Base-by-base conservation (phyloP, 1,284 basidiomycete genomes). In the Rhodotorula glutinis region DNA sequence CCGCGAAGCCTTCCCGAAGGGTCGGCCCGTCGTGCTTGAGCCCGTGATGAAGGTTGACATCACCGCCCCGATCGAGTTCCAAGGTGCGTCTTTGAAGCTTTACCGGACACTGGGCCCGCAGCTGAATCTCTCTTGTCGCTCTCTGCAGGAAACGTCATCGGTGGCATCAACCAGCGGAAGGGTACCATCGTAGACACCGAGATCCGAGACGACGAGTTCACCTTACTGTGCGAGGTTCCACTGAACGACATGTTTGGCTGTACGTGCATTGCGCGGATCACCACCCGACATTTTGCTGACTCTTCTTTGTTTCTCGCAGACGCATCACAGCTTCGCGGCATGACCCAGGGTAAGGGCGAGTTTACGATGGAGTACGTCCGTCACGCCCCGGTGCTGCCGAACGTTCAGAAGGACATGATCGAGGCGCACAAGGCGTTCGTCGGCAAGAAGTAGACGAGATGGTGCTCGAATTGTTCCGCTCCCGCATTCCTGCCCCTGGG, bases 31-130 rank as follows among this genome's bases (percentile, higher is more conserved):
- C 64, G 89, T 98, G 66, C 83, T 98, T 47, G 96, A 99, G 78
- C 96, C 96, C 29, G 89, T 97, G 80, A 99, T 99, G 96, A 91
- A 87, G 21, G 96, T 99, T 57, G 96, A 99, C 78, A 91, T 98
- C 29, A 88, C 97, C 53, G 94, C 95, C 0, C 96, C 96, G 3
- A 84, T 87, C 49, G 96, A 99, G 78, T 99, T 97, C 85, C 96
- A 98, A 79, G 95, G 94, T 84, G 75, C 63, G 84, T 81, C 19
- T 25, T 38, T 5, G 33, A 5, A 38, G 17, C 57, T n/a, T 30
- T 19, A 43, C 44, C 3, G 21, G 17, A 14, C 25, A 2, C 19
- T 49, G n/a, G 38, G 17, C n/a, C 38, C 27, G 30, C 23, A 33
- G 19, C 25, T 54, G 10, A n/a, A 14, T 53, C 46, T 41, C n/a